phyloP scores from a whole-genome alignment of 768 basidiomycete genomes.

The Boletus edulis region DNA sequence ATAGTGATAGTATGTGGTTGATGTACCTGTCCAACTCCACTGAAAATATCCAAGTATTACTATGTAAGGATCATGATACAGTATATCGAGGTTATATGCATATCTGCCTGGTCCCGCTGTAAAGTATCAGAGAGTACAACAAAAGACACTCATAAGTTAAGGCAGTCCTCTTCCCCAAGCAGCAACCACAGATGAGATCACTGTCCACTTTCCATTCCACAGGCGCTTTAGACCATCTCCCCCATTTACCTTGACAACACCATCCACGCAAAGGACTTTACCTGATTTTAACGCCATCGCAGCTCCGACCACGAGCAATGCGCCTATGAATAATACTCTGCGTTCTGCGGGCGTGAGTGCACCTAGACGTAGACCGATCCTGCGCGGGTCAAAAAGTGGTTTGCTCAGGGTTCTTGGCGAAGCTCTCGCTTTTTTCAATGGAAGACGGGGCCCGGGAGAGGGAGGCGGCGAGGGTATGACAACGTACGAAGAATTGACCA shows the following conservation, averaged over 20 bases:
- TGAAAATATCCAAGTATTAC: too few relatives aligned
- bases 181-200: constrained; percentile 21
- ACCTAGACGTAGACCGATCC: constrained; percentile 19
- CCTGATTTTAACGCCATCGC: constrained; percentile 49
- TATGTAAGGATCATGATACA: too few relatives aligned
- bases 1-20: too few relatives aligned
- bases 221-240: constrained; percentile 24
- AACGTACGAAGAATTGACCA: constrained; percentile 21
- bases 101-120: background rate
- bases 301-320: constrained; percentile 66
- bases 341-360: constrained; percentile 29
- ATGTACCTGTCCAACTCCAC: too few relatives aligned
- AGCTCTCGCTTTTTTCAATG: constrained; percentile 21
- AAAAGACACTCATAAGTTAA: constrained; percentile 1
- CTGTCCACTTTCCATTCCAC: constrained; percentile 23
- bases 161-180: constrained; percentile 29
- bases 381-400: constrained; percentile 13
- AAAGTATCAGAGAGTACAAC: background rate
- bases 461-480: constrained; percentile 28
- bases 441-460: constrained; percentile 9
- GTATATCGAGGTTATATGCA: background rate
- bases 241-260: constrained; percentile 9
- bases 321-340: constrained; percentile 52
- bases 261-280: constrained; percentile 13
- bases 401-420: constrained; percentile 8